phyloP scores from a whole-genome alignment of 441 rosid species.

The Rhodomyrtus psidioides region DNA sequence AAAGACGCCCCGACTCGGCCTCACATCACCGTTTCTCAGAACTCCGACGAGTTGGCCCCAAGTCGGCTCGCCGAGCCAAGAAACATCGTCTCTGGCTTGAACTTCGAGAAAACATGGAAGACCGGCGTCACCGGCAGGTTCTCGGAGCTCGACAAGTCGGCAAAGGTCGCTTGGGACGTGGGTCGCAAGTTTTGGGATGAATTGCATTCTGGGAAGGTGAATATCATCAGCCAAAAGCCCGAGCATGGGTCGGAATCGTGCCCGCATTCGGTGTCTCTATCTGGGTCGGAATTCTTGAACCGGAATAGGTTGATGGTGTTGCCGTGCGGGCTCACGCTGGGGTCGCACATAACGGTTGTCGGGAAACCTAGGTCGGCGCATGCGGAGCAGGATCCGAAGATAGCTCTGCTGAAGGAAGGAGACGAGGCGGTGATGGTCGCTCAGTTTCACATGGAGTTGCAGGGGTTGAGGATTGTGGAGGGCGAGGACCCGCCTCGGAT shows the following conservation, averaged over 20 bases:
- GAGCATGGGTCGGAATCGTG: conserved; percentile 40
- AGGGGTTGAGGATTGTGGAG: conserved; percentile 75
- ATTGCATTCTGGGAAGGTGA: conserved; percentile 37
- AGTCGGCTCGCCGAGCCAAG: background rate
- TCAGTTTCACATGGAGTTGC: conserved; percentile 88
- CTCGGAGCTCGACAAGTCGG: conserved; percentile 67
- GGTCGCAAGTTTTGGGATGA: conserved; percentile 75
- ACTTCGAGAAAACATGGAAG: background rate
- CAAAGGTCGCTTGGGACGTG: conserved; percentile 65
- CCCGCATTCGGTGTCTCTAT: conserved; percentile 47
- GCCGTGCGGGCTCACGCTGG: conserved; percentile 85
- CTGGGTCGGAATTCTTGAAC: conserved; percentile 50
- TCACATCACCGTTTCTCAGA: conserved; percentile 28
- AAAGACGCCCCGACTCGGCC: conserved; percentile 67
- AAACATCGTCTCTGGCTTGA: background rate
- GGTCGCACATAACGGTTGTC: conserved; percentile 78
- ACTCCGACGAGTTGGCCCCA: conserved; percentile 15
- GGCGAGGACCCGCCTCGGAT: conserved; percentile 95
- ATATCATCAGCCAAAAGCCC: conserved; percentile 5
- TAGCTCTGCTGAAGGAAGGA: conserved; percentile 38
- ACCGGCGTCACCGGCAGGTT: conserved; percentile 43
- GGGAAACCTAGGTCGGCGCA: conserved; percentile 79
- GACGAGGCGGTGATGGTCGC: conserved; percentile 52
- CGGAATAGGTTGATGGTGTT: conserved; percentile 46
- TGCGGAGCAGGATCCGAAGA: conserved; percentile 50